A percentile compares a stretch with the other conserved stretches of the same genome.
Evolutionary conservation across 2,329 filamentous ascomycete species (phyloP).

Genomic region (Ceratocystiopsis brevicomis): DNA sequence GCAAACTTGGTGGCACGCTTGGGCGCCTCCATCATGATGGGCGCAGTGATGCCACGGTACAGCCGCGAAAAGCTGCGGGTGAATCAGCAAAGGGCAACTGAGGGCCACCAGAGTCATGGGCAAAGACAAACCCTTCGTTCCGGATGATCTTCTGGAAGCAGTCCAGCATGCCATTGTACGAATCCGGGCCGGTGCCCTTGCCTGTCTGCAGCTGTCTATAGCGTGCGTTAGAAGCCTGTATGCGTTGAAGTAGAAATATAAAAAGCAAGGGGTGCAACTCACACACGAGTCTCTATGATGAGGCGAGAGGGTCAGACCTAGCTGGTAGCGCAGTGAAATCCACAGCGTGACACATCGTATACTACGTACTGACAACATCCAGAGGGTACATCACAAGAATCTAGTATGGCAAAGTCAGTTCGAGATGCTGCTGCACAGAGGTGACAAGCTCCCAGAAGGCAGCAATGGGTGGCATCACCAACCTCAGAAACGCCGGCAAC

Average conservation of each 20-base stretch:
- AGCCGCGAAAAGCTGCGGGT: slow-evolving; percentile 55
- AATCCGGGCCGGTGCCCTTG: slow-evolving; percentile 52
- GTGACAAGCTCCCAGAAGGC: neutral
- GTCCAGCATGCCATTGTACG: slow-evolving; percentile 93
- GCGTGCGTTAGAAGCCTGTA: neutral
- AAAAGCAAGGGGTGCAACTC: neutral
- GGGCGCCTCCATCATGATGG: slow-evolving; percentile 85
- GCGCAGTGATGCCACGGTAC: slow-evolving; percentile 88
- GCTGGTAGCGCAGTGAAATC: no score
- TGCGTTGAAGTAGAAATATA: neutral
- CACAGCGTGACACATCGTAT: no score
- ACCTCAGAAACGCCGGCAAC: slow-evolving; percentile 97
- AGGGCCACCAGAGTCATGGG: neutral
- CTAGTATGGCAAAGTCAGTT: slow-evolving; percentile 24
- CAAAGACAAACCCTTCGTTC: slow-evolving; percentile 58
- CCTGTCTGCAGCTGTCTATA: slow-evolving; percentile 70
- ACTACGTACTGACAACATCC: slow-evolving; percentile 82
- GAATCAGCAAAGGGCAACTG: neutral
- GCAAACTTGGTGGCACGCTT: slow-evolving; percentile 66
- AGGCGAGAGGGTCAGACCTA: slow-evolving; percentile 10
- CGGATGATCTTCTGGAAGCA: slow-evolving; percentile 95
- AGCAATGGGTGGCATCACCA: slow-evolving; percentile 18
- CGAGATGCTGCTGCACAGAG: no score
- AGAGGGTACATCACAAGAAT: slow-evolving; percentile 94
- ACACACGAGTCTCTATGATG: slow-evolving; percentile 9